phyloP scores from a whole-genome alignment of 495 filamentous ascomycete species.

The Haplographium delicatum region DNA sequence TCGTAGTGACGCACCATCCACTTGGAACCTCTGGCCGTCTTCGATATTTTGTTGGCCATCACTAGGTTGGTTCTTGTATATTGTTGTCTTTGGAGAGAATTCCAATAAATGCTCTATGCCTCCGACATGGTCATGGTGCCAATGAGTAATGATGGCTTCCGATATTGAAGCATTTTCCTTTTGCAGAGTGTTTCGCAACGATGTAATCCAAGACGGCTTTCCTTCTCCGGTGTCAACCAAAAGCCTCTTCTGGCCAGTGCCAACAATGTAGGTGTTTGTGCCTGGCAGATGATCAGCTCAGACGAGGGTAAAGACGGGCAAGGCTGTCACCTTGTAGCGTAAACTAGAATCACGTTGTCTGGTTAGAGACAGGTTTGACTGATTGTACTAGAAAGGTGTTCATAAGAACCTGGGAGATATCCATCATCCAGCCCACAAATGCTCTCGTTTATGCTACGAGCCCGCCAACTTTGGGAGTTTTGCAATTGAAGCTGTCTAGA shows the following conservation, averaged over 20 bases:
- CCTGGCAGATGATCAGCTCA: conserved; percentile 33
- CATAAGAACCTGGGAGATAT: too few relatives aligned
- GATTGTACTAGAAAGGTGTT: too few relatives aligned
- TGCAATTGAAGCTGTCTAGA: too few relatives aligned
- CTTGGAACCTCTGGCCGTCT: conserved; percentile 67
- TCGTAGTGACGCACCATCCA: conserved; percentile 70
- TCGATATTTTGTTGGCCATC: conserved; percentile 48
- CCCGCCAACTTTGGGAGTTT: too few relatives aligned
- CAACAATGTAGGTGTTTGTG: conserved; percentile 85
- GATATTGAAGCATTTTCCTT: conserved; percentile 61
- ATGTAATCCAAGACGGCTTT: conserved; percentile 43
- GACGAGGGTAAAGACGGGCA: not conserved
- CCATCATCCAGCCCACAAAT: too few relatives aligned
- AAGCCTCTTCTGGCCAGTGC: conserved; percentile 59
- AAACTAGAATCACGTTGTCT: too few relatives aligned
- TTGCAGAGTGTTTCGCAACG: conserved; percentile 55
- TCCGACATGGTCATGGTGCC: conserved; percentile 80
- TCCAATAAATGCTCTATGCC: conserved; percentile 64
- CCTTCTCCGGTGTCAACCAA: conserved; percentile 79
- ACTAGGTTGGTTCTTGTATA: conserved; percentile 50
- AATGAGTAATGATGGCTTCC: conserved; percentile 74
- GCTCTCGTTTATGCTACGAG: too few relatives aligned
- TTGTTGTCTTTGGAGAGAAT: conserved; percentile 50
- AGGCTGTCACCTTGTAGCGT: conserved; percentile 39
- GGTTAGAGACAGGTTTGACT: too few relatives aligned